Percentiles rank a stretch among this genome's conserved stretches.
These are phyloP conservation scores for Bertia moriformis DNA, from an alignment of 2,329 filamentous ascomycete species.

Conservation along the genomic window DNA sequence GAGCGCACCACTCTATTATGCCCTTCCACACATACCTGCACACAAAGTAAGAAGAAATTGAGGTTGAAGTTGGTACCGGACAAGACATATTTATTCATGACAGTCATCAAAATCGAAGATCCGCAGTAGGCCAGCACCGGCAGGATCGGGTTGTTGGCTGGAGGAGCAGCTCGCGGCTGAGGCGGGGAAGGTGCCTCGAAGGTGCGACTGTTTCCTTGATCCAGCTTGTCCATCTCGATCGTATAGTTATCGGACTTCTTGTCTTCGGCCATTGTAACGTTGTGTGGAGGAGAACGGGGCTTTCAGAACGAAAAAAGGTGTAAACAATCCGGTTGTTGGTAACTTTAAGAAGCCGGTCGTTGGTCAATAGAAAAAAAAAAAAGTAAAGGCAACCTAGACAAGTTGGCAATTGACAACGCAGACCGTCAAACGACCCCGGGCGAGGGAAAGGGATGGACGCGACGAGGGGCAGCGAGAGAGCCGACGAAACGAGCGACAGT, in stretches of 20 bases:
- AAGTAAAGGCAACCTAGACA: too few species aligned
- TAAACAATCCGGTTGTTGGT: too few species aligned
- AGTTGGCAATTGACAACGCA: too few species aligned
- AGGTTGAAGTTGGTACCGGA: constrained; percentile 52
- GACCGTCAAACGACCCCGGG: too few species aligned
- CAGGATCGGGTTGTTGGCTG: constrained; percentile 11
- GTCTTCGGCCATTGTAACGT: constrained; percentile 1
- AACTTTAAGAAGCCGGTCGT: too few species aligned
- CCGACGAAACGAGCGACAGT: neutral
- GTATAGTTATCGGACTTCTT: neutral
- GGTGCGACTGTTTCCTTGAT: neutral
- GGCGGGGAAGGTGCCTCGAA: neutral
- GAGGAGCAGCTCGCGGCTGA: neutral
- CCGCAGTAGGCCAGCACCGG: constrained; percentile 51
- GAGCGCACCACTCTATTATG: neutral
- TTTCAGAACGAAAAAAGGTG: neutral
- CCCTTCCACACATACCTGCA: constrained; percentile 41
- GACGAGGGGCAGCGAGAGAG: too few species aligned
- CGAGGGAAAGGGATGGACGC: too few species aligned
- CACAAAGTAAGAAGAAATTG: constrained; percentile 51
- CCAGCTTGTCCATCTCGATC: constrained; percentile 1
- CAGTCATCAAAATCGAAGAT: constrained; percentile 59
- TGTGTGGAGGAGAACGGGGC: neutral
- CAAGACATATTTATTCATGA: constrained; percentile 59
- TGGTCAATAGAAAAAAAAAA: too few species aligned